A percentile compares a stretch with the other conserved stretches of the same genome.
Conservation (phyloP, 2,329 filamentous ascomycete species). For the Monilinia aucupariae region DNA sequence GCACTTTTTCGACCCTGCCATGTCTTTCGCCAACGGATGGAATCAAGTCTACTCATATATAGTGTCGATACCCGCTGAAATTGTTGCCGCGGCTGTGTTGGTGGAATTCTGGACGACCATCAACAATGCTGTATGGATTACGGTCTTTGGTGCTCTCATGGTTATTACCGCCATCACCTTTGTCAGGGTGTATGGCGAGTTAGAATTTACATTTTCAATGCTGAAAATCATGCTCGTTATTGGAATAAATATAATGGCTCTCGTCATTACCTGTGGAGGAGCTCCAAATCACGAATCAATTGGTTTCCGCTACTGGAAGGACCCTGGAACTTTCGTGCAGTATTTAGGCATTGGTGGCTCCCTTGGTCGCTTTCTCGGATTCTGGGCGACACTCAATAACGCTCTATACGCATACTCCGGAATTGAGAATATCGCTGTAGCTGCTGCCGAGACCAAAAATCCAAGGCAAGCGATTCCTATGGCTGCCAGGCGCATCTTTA, state of each 20-base stretch:
- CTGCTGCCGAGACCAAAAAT: constrained; percentile 50
- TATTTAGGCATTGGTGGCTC: constrained; percentile 49
- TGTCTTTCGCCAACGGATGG: constrained; percentile 34
- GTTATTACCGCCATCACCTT: constrained; percentile 36
- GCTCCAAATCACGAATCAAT: constrained; percentile 52
- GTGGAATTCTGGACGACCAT: constrained; percentile 60
- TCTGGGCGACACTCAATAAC: constrained; percentile 41
- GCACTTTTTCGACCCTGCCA: constrained; percentile 36
- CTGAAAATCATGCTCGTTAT: constrained; percentile 59
- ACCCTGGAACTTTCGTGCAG: constrained; percentile 61
- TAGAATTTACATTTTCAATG: constrained; percentile 48
- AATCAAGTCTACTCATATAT: constrained; percentile 34
- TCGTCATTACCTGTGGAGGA: constrained; percentile 47
- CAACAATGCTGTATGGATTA: constrained; percentile 41
- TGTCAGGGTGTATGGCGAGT: constrained; percentile 43
- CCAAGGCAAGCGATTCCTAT: constrained; percentile 49
- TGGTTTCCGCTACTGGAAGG: constrained; percentile 49
- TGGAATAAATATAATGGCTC: constrained; percentile 52
- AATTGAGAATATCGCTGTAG: constrained; percentile 48
- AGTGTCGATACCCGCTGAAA: constrained; percentile 43
- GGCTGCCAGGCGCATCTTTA: constrained; percentile 46
- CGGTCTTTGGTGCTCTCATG: constrained; percentile 37
- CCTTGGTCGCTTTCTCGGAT: constrained; percentile 55
- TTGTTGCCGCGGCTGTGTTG: constrained; percentile 56
- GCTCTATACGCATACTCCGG: constrained; percentile 45